A percentile compares a stretch with the other conserved stretches of the same genome.
Conservation (phyloP, 345 rosid genomes). For the Hibiscus mutabilis region DNA sequence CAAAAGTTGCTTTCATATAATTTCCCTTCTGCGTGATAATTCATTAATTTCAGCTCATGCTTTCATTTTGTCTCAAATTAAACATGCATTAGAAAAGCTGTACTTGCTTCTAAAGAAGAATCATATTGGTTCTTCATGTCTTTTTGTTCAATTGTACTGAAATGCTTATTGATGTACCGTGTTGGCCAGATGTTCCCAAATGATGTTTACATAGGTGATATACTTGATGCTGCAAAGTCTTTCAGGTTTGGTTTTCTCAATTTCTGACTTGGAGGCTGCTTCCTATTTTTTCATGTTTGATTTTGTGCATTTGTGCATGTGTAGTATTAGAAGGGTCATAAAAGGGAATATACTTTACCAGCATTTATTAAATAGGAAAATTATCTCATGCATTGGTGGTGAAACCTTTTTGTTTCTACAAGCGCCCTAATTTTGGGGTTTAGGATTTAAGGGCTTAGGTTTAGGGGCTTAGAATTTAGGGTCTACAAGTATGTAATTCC, state of each 20-base stretch:
- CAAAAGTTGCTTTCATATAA: neutral
- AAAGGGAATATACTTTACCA: neutral
- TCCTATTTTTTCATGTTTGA: neutral
- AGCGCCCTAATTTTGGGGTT: no score
- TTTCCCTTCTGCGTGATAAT: neutral
- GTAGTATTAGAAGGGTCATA: neutral
- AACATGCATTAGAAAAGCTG: neutral
- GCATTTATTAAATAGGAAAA: neutral
- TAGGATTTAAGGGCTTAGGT: no score
- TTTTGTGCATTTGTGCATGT: neutral
- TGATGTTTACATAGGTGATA: constrained; percentile 61
- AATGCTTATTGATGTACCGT: constrained; percentile 8
- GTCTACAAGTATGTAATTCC: no score
- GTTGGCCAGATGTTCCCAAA: constrained; percentile 72
- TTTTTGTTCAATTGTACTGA: neutral
- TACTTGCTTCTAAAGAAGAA: constrained; percentile 3
- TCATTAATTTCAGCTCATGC: neutral
- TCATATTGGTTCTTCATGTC: neutral
- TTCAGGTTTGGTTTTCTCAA: constrained; percentile 47
- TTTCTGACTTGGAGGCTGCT: constrained; percentile 8
- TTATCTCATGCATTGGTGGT: no score
- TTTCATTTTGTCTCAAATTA: neutral
- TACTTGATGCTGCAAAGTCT: constrained; percentile 62
- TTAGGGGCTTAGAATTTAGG: no score
- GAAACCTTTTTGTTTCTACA: no score